These are phyloP conservation scores for Peronospora tabacina DNA, from an alignment of 352 stramenopile genomes.

Conservation along the genomic window DNA sequence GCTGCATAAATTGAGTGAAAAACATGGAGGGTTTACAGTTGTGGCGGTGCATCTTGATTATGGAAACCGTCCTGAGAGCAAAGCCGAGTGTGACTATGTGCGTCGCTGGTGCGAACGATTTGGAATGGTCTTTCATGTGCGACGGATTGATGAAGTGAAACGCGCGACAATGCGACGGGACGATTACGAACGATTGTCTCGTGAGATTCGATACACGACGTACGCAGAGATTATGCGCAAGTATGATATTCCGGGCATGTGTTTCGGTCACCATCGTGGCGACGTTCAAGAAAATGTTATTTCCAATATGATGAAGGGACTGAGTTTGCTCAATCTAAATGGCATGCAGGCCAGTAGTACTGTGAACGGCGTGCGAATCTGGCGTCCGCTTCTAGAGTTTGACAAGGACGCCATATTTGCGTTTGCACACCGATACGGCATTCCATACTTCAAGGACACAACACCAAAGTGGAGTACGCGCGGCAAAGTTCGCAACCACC, in stretches of 20 bases:
- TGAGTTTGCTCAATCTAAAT: conserved; percentile 89
- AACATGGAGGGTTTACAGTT: conserved; percentile 56
- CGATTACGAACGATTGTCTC: conserved; percentile 92
- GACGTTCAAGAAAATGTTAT: conserved; percentile 98
- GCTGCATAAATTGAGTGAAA: conserved; percentile 75
- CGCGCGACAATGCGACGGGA: conserved; percentile 88
- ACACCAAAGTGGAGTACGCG: conserved; percentile 94
- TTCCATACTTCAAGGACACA: conserved; percentile 97
- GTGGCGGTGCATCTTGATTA: conserved; percentile 96
- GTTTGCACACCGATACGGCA: conserved; percentile 91
- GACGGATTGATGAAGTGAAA: conserved; percentile 89
- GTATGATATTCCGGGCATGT: conserved; percentile 82
- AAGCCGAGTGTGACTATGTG: conserved; percentile 90
- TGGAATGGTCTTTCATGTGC: conserved; percentile 74
- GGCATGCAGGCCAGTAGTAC: conserved; percentile 87
- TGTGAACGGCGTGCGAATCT: conserved; percentile 79
- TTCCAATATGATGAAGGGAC: conserved; percentile 95
- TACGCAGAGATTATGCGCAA: conserved; percentile 84
- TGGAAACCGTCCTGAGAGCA: conserved; percentile 90
- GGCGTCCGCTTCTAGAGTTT: conserved; percentile 89
- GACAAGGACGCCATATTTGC: conserved; percentile 93
- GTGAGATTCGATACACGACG: conserved; percentile 90
- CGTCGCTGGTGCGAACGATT: conserved; percentile 79
- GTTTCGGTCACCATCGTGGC: conserved; percentile 94
- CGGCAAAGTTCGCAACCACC: conserved; percentile 92